Evolutionary conservation across 2,329 filamentous ascomycete species (phyloP).

Genomic region (Aspergillus proliferans): DNA sequence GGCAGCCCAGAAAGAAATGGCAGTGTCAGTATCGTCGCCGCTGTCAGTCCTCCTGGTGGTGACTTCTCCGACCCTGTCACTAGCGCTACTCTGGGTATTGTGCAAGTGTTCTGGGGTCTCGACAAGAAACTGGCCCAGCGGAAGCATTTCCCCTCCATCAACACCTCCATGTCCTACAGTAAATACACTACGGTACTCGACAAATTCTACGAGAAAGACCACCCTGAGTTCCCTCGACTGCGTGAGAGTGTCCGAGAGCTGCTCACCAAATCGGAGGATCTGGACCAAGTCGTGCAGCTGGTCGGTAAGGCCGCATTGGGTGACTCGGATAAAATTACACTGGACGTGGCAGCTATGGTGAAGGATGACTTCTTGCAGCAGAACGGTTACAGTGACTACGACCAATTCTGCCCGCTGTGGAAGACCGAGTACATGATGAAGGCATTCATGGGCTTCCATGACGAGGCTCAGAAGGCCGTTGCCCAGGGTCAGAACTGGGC

Average conservation of each 20-base stretch:
- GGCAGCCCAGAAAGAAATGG: conserved; percentile 84
- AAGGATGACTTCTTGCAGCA: conserved; percentile 99
- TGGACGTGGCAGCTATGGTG: conserved; percentile 82
- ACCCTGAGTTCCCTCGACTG: conserved; percentile 87
- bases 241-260: conserved; percentile 91
- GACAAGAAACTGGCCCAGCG: conserved; percentile 99
- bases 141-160: conserved; percentile 99
- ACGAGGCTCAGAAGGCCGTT: conserved; percentile 93
- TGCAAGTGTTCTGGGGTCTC: conserved; percentile 99
- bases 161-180: conserved; percentile 89
- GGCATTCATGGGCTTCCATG: conserved; percentile 95
- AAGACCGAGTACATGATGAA: conserved; percentile 99
- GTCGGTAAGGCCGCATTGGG: conserved; percentile 96
- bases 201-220: conserved; percentile 89
- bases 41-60: conserved; percentile 93
- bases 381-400: conserved; percentile 98
- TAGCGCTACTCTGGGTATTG: conserved; percentile 85
- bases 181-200: conserved; percentile 89
- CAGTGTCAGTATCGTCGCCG: conserved; percentile 95
- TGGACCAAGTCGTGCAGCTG: conserved; percentile 97
- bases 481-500: conserved; percentile 84
- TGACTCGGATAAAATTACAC: conserved; percentile 95
- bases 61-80: conserved; percentile 99
- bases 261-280: conserved; percentile 88
- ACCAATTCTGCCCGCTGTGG: conserved; percentile 98